phyloP scores from a whole-genome alignment of 2,329 filamentous ascomycete species.

The Penicillium sp. region DNA sequence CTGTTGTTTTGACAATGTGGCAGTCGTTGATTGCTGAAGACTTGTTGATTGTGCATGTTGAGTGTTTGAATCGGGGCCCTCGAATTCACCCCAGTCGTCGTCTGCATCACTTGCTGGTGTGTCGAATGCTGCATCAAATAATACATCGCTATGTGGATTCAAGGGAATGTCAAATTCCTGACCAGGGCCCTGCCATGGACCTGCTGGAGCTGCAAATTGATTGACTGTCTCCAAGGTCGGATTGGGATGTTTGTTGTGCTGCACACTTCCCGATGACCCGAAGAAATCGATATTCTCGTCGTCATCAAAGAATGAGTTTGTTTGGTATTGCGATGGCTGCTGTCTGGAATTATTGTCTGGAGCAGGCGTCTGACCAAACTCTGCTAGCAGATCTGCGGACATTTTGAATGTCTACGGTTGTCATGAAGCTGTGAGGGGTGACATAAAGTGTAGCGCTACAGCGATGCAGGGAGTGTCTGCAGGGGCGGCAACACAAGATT shows the following conservation, averaged over 20 bases:
- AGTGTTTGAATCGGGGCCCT: slow-evolving; percentile 31
- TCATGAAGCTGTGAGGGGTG: slow-evolving; percentile 1
- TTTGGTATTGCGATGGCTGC: slow-evolving; percentile 10
- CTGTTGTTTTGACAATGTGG: neutral
- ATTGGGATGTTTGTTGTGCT: neutral
- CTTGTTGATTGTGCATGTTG: neutral
- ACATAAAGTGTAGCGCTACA: neutral
- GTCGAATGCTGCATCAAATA: slow-evolving; percentile 60
- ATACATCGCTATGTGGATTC: slow-evolving; percentile 47
- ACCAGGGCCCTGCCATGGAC: slow-evolving; percentile 5
- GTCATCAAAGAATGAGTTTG: slow-evolving; percentile 25
- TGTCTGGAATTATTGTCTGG: slow-evolving; percentile 15
- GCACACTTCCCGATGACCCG: neutral
- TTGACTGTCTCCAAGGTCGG: neutral
- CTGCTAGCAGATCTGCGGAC: slow-evolving; percentile 56
- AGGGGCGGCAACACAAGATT: neutral
- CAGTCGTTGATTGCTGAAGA: neutral
- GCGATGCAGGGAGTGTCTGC: neutral
- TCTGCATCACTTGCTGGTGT: slow-evolving; percentile 28
- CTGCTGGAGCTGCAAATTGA: slow-evolving; percentile 8
- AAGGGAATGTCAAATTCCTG: slow-evolving; percentile 20
- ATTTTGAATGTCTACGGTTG: slow-evolving; percentile 31
- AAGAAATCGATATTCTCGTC: slow-evolving; percentile 20
- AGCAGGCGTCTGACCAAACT: slow-evolving; percentile 42
- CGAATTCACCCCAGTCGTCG: slow-evolving; percentile 50